phyloP scores from a whole-genome alignment of 169 alveolate genomes.

The Eimeria nieschulzi region DNA sequence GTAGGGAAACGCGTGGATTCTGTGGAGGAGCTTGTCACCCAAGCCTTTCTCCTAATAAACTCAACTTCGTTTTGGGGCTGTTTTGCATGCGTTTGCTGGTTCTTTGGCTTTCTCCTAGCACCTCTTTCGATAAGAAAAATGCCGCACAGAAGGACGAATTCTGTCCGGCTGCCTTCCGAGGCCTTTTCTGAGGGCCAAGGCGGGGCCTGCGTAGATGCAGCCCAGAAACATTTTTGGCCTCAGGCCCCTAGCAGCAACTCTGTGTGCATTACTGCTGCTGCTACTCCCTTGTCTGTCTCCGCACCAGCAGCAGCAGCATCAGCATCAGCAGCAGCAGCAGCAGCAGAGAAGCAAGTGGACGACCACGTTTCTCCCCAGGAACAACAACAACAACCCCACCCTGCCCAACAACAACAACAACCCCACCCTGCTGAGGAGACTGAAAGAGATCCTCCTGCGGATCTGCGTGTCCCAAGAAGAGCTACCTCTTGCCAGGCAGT shows the following conservation, averaged over 20 bases:
- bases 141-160: neutral
- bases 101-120: neutral
- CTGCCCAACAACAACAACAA: neutral
- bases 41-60: no score
- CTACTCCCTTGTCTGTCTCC: conserved; percentile 35
- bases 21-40: no score
- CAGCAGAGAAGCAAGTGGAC: neutral
- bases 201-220: neutral
- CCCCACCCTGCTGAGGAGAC: neutral
- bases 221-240: neutral
- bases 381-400: neutral
- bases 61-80: no score
- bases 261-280: conserved; percentile 48
- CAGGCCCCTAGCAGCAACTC: neutral
- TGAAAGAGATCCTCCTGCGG: neutral
- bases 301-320: conserved; percentile 20
- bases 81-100: neutral
- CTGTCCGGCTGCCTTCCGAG: neutral
- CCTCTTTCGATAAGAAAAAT: neutral
- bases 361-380: neutral
- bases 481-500: neutral
- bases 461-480: no score
- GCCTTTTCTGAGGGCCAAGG: neutral
- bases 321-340: neutral
- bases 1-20: no score